Conservation (phyloP, 257 asterid genomes). For the Coffea canephora region DNA sequence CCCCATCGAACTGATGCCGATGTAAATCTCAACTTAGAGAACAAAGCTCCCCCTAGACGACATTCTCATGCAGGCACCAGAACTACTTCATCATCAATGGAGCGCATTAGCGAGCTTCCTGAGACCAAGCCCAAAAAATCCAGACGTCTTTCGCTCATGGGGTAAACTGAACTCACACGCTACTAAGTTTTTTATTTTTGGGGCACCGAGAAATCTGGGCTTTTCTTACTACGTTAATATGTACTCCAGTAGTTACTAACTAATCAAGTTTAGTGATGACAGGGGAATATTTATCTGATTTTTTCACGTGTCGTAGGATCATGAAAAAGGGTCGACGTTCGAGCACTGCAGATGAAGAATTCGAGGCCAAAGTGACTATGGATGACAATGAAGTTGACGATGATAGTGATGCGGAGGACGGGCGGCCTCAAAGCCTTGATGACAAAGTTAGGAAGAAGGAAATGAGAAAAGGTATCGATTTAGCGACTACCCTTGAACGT, state of each 20-base stretch:
- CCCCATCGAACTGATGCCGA: constrained; percentile 35
- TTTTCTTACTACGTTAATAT: too few species aligned
- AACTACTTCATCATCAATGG: constrained; percentile 38
- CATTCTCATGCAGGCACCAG: constrained; percentile 87
- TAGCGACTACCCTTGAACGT: constrained; percentile 98
- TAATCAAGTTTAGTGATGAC: neutral
- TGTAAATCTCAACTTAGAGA: constrained; percentile 32
- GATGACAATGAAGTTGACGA: constrained; percentile 44
- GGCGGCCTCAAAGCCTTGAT: constrained; percentile 83
- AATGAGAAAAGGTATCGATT: constrained; percentile 98
- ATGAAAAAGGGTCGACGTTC: constrained; percentile 62
- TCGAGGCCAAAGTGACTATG: constrained; percentile 39
- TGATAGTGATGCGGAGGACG: constrained; percentile 53
- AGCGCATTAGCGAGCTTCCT: constrained; percentile 64
- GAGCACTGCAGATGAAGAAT: constrained; percentile 37
- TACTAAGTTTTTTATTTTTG: too few species aligned
- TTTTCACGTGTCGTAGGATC: constrained; percentile 36
- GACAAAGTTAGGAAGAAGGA: constrained; percentile 94
- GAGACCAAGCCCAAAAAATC: constrained; percentile 60
- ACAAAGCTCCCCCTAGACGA: constrained; percentile 53
- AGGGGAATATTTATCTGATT: neutral
- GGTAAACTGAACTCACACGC: constrained; percentile 26
- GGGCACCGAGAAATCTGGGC: too few species aligned
- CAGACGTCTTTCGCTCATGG: constrained; percentile 71
- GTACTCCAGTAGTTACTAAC: too few species aligned